A percentile compares a stretch with the other conserved stretches of the same genome.
Conservation (phyloP, 2,329 filamentous ascomycete species). For the Exserohilum rostratum region DNA sequence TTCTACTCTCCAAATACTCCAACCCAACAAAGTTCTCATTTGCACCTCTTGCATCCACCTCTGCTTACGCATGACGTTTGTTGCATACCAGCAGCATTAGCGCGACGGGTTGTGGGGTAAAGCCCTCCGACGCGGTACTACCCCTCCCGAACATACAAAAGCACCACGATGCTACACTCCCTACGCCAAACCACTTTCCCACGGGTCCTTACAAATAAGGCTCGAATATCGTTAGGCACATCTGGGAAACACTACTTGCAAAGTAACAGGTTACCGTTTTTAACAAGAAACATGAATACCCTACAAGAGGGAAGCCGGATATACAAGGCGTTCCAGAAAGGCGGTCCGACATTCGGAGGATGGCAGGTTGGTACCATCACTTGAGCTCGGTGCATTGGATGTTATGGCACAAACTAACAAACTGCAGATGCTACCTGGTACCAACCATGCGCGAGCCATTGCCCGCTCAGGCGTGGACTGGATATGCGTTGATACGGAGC, state of each 20-base stretch:
- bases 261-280: not conserved
- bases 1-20: no score
- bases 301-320: conserved; percentile 63
- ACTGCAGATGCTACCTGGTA: conserved; percentile 21
- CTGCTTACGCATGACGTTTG: not conserved
- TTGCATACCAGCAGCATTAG: conserved; percentile 9
- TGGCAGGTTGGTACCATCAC: conserved; percentile 57
- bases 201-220: not conserved
- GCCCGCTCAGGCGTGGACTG: conserved; percentile 61
- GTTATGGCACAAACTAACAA: not conserved
- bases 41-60: no score
- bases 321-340: conserved; percentile 57
- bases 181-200: conserved; percentile 1
- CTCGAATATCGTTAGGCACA: not conserved
- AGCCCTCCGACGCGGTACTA: conserved; percentile 3
- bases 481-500: conserved; percentile 62
- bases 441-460: conserved; percentile 58
- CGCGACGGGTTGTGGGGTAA: conserved; percentile 26
- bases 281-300: conserved; percentile 42
- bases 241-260: not conserved
- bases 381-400: not conserved
- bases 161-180: conserved; percentile 18
- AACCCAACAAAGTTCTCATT: no score
- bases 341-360: conserved; percentile 59
- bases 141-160: conserved; percentile 11